These are phyloP conservation scores for Boletus vermiculosoides DNA, from an alignment of 768 basidiomycete genomes.

Conservation along the genomic window DNA sequence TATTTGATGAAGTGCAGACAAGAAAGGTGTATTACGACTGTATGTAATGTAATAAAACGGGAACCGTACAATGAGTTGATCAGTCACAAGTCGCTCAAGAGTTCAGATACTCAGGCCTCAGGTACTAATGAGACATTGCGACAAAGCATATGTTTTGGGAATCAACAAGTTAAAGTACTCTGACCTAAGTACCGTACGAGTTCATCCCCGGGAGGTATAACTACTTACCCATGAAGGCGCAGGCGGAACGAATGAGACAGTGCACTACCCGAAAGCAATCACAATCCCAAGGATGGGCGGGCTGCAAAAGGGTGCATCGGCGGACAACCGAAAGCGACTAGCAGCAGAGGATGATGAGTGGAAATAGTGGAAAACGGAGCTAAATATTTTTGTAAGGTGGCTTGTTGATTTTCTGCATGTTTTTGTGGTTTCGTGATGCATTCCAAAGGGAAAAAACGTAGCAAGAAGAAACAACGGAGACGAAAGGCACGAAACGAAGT, in stretches of 20 bases:
- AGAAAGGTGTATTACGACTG: not conserved
- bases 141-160: conserved; percentile 2
- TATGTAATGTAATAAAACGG: conserved; percentile 13
- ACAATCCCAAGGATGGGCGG: conserved; percentile 5
- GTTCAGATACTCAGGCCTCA: not conserved
- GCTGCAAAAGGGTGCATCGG: conserved; percentile 6
- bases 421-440: conserved; percentile 37
- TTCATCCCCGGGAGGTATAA: conserved; percentile 23
- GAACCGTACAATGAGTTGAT: not conserved
- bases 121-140: not conserved
- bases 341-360: conserved; percentile 19
- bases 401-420: conserved; percentile 33
- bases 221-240: conserved; percentile 46
- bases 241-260: conserved; percentile 24
- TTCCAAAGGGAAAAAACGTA: conserved; percentile 34
- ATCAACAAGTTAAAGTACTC: conserved; percentile 16
- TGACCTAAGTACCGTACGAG: conserved; percentile 18
- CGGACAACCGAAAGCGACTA: conserved; percentile 18
- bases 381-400: conserved; percentile 53
- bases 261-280: conserved; percentile 26
- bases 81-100: not conserved
- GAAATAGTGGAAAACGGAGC: conserved; percentile 34
- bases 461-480: conserved; percentile 39
- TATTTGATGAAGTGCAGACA: conserved; percentile 39
- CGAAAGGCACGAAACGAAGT: conserved; percentile 34